Evolutionary conservation across 257 asterid species (phyloP).

Genomic region (Lycium ferocissimum): DNA sequence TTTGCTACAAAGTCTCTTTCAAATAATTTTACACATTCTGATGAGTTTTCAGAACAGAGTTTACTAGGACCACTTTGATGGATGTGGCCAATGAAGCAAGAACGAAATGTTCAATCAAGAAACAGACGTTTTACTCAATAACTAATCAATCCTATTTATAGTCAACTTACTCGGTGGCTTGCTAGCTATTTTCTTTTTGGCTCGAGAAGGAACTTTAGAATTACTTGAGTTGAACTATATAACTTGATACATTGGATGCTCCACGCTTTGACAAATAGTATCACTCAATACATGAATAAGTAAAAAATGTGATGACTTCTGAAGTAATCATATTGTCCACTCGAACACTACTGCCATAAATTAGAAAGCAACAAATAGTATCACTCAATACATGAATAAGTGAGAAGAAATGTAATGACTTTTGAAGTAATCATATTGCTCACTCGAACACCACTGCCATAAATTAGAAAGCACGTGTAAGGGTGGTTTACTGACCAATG

Average conservation of each 20-base stretch:
- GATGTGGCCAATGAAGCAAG: background rate
- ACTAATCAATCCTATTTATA: background rate
- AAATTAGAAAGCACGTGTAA: too few species aligned
- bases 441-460: too few species aligned
- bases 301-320: background rate
- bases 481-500: too few species aligned
- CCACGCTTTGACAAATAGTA: too few species aligned
- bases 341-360: background rate
- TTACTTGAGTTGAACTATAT: too few species aligned
- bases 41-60: background rate
- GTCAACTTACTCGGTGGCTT: background rate
- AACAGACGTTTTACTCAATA: background rate
- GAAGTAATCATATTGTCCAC: background rate
- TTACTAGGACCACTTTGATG: slow-evolving; percentile 8
- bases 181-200: background rate
- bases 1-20: slow-evolving; percentile 33
- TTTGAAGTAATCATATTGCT: too few species aligned
- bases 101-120: slow-evolving; percentile 7
- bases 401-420: too few species aligned
- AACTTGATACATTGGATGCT: too few species aligned
- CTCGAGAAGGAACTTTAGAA: too few species aligned
- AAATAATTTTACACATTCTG: slow-evolving; percentile 30
- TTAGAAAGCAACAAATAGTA: too few species aligned
- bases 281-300: background rate
- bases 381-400: too few species aligned